phyloP scores from a whole-genome alignment of 305 asterid genomes.

The Rubia balearica region DNA sequence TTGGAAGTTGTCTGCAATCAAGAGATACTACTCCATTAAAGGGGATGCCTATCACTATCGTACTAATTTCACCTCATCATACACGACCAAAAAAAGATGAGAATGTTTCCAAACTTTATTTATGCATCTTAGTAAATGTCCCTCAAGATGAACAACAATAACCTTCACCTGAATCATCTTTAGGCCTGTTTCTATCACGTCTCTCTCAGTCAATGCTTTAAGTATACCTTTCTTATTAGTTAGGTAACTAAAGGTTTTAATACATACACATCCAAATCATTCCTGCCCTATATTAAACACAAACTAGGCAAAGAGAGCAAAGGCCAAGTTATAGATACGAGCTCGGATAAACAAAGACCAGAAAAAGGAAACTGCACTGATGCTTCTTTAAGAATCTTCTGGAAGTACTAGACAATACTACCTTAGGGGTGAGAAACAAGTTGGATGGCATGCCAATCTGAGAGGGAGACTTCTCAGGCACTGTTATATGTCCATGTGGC shows the following conservation, averaged over 20 bases:
- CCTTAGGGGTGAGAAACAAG: constrained; percentile 48
- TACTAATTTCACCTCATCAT: neutral
- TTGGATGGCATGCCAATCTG: constrained; percentile 35
- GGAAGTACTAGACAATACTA: constrained; percentile 14
- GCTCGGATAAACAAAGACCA: neutral
- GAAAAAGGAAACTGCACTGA: neutral
- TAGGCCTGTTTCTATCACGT: neutral
- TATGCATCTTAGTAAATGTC: neutral
- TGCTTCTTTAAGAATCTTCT: neutral
- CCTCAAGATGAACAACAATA: neutral
- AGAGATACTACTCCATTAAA: neutral
- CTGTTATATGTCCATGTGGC: constrained; percentile 27
- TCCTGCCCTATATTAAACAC: no score
- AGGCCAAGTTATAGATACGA: neutral
- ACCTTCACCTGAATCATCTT: neutral
- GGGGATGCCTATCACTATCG: neutral
- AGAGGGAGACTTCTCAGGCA: constrained; percentile 29
- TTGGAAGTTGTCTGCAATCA: neutral
- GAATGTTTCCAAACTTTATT: neutral
- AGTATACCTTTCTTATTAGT: neutral
- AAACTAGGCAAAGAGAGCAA: neutral
- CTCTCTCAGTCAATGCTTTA: neutral
- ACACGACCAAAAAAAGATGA: neutral
- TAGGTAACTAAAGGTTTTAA: no score
- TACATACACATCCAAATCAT: no score